These are phyloP conservation scores for Nemophila menziesii DNA, from an alignment of 257 asterid genomes.

Conservation along the genomic window DNA sequence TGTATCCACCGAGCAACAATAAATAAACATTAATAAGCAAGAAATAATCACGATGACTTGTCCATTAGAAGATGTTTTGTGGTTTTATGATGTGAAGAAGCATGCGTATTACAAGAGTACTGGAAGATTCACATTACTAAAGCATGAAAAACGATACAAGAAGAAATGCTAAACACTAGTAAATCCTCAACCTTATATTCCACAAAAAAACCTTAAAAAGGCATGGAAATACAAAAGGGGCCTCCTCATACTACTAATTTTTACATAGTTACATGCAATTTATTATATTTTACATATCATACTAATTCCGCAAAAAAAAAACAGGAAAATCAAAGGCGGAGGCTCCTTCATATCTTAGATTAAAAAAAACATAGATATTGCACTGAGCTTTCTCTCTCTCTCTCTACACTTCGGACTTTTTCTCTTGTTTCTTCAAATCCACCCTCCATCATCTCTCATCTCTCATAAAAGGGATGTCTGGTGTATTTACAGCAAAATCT, in stretches of 20 bases:
- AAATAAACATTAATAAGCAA: too few species aligned
- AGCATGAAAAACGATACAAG: constrained; percentile 3
- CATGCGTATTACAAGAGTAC: constrained; percentile 5
- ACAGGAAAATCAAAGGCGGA: too few species aligned
- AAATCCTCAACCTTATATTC: neutral
- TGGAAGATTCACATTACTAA: neutral
- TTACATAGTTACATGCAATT: neutral
- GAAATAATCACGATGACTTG: too few species aligned
- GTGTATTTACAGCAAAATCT: constrained; percentile 6
- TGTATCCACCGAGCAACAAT: too few species aligned
- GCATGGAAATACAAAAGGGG: constrained; percentile 1
- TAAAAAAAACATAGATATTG: neutral
- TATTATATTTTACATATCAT: neutral
- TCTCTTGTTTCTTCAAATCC: constrained; percentile 6
- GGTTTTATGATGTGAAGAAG: too few species aligned
- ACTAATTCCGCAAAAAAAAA: too few species aligned
- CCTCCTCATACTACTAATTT: neutral
- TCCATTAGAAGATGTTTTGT: constrained; percentile 1
- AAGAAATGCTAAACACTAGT: constrained; percentile 4
- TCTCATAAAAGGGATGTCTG: neutral
- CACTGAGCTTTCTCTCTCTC: neutral
- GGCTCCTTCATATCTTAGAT: too few species aligned
- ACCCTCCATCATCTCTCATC: constrained; percentile 3
- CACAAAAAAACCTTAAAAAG: neutral
- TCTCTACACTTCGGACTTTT: neutral